Base-by-base conservation (phyloP, 2,329 filamentous ascomycete species). In the Diaporthe sp. region DNA sequence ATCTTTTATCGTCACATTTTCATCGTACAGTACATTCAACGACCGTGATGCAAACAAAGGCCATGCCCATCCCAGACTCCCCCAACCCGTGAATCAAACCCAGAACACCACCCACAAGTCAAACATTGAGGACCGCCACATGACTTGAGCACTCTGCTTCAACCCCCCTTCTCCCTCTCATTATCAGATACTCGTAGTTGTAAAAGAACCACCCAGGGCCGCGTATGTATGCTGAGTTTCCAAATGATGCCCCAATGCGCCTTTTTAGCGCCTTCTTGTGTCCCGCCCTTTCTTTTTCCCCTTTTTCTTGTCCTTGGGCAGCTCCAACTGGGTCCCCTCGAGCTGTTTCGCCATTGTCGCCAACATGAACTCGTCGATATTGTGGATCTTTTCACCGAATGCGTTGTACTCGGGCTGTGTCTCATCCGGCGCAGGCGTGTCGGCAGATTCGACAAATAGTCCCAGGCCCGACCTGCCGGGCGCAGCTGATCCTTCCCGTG, bases 311-410 rank as follows among this genome's bases (percentile, higher is more conserved):
- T 93, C 91, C 83, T 88, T 91, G 7, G 91, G 91, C 40, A 93
- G 81, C 77, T 93, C 91, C 73, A 93, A 82, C 68, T 89, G 87
- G 33, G 90, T 90, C 64, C 89, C 86, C 78, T 89, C 88, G 30
- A 93, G 84, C 80, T 88, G 86, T 77, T 85, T 91, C 60, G 89
- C 88, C 91, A 96, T 94, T 73, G 90, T 89, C 47, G 86, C 85
- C 68, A 97, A 84, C 88, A 97, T 92, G 81, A 93, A 95, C 69
- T 95, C 92, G 80, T 96, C 94, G 73, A 95, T 90, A 54, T 90
- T 91, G 69, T 85, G 84, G 74, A 93, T 87, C 71, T 81, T 86
- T 52, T 85, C 87, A 8, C 90, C 91, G 85, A 87, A 92, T 1
- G 91, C 91, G 76, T 92, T 92, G 40, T 84, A 80, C 77, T 93